phyloP scores from a whole-genome alignment of 2,329 filamentous ascomycete genomes.

The Pseudogymnoascus sp. region DNA sequence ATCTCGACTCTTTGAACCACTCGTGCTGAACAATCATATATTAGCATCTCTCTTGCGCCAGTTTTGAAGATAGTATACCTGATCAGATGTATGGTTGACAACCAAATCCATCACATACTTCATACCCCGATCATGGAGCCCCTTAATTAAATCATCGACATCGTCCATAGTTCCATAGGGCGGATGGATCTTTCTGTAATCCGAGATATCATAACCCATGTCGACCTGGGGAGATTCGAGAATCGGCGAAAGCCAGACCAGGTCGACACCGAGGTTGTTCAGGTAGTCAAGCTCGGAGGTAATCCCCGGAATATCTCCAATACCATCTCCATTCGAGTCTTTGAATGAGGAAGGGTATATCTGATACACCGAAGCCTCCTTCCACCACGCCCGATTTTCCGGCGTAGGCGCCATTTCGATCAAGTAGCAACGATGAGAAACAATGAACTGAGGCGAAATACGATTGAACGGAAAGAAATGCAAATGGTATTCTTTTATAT shows the following conservation, averaged over 20 bases:
- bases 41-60: conserved; percentile 18
- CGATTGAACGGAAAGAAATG: neutral
- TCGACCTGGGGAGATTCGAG: conserved; percentile 58
- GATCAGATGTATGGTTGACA: conserved; percentile 58
- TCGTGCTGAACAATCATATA: conserved; percentile 41
- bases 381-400: conserved; percentile 32
- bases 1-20: conserved; percentile 51
- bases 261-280: conserved; percentile 51
- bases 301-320: conserved; percentile 57
- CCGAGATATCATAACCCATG: conserved; percentile 64
- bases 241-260: conserved; percentile 62
- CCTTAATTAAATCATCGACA: conserved; percentile 53
- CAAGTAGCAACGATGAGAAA: neutral
- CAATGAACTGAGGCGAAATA: neutral
- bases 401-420: neutral
- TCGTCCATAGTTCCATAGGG: conserved; percentile 61
- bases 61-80: conserved; percentile 27
- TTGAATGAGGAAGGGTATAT: conserved; percentile 53
- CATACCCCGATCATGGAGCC: conserved; percentile 52
- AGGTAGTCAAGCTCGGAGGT: conserved; percentile 56
- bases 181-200: conserved; percentile 60
- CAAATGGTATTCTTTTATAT: neutral
- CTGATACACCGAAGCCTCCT: conserved; percentile 42
- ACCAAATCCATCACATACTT: conserved; percentile 66
- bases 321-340: conserved; percentile 50